Evolutionary conservation across 176 grass and related monocot genomes (phyloP).

Genomic region (Rhynchospora pubera): DNA sequence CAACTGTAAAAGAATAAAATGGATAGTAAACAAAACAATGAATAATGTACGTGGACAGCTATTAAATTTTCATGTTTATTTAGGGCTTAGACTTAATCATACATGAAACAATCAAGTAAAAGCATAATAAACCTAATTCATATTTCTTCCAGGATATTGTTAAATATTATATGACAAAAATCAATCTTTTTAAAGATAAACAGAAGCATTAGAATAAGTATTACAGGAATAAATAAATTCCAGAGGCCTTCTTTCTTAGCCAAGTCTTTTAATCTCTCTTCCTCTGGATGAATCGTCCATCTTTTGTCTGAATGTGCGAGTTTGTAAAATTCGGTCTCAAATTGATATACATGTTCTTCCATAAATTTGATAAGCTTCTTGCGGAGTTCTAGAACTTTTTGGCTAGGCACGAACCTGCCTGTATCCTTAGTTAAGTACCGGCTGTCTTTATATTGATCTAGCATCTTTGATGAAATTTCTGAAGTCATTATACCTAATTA

Average conservation of each 20-base stretch:
- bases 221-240: conserved; percentile 95
- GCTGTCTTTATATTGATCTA: conserved; percentile 19
- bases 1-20: conserved; percentile 42
- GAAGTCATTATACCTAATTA: conserved; percentile 34
- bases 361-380: conserved; percentile 76
- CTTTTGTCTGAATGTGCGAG: conserved; percentile 59
- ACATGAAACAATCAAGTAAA: not conserved
- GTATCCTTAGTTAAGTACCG: conserved; percentile 29
- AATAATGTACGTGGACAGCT: not conserved
- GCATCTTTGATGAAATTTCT: conserved; percentile 21
- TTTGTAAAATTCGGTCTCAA: conserved; percentile 71
- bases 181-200: not conserved
- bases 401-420: conserved; percentile 55
- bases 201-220: not conserved
- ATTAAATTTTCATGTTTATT: not conserved
- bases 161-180: not conserved
- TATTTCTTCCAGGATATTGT: not conserved
- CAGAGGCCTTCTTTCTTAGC: conserved; percentile 74
- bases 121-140: not conserved
- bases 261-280: conserved; percentile 65
- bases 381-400: conserved; percentile 63
- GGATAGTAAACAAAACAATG: conserved; percentile 15
- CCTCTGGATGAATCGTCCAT: conserved; percentile 80
- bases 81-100: not conserved
- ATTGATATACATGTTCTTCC: conserved; percentile 72